A percentile compares a stretch with the other conserved stretches of the same genome.
These are phyloP conservation scores for Pterocarpus macrocarpus DNA, from an alignment of 306 rosid species.

Conservation along the genomic window DNA sequence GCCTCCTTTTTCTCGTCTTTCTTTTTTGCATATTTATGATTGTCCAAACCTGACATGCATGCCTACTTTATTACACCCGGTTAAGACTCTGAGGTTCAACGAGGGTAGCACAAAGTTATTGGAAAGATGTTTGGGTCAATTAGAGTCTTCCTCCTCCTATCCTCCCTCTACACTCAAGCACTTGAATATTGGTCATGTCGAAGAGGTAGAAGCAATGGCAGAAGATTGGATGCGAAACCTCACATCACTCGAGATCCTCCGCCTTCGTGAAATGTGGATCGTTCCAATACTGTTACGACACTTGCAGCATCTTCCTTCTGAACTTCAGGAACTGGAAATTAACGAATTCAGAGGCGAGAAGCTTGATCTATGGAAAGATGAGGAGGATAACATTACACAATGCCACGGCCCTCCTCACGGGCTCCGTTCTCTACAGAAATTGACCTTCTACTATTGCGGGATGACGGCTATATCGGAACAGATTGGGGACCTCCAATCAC, in stretches of 20 bases:
- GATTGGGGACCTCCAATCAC: neutral
- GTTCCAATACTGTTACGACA: neutral
- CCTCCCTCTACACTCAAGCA: neutral
- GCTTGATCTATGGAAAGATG: neutral
- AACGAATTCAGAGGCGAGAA: accelerated
- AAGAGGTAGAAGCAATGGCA: neutral
- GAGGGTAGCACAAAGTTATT: neutral
- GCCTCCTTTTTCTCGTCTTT: neutral
- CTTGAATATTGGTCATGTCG: neutral
- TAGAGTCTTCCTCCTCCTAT: neutral
- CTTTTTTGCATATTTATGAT: neutral
- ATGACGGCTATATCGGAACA: neutral
- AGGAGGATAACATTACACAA: neutral
- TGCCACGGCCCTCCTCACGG: neutral
- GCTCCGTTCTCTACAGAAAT: neutral
- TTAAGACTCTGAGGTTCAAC: no score
- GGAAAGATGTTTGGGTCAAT: neutral
- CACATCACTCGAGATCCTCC: neutral
- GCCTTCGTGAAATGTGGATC: neutral
- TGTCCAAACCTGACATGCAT: neutral
- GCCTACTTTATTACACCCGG: neutral
- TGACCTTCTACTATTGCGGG: neutral
- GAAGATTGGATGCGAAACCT: neutral
- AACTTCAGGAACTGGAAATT: neutral
- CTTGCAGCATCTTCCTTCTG: neutral